Conservation (phyloP, 129 eudicot species). For the Escallonia herrerae region DNA sequence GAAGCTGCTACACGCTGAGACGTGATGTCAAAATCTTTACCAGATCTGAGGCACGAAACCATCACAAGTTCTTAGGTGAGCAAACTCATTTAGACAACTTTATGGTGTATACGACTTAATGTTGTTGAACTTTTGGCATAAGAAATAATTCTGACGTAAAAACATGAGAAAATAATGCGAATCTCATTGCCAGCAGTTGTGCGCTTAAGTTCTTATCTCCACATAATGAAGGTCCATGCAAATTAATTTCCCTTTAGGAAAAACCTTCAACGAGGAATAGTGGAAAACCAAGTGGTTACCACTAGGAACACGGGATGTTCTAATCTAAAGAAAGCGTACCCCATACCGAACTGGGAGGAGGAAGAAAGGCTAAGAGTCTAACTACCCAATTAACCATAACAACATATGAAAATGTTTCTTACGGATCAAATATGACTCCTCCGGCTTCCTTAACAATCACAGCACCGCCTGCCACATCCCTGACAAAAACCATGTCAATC, state of each 20-base stretch:
- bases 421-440: slow-evolving; percentile 92
- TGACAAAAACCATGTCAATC: slow-evolving; percentile 14
- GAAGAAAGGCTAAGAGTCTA: no score
- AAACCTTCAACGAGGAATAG: no score
- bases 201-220: neutral
- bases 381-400: no score
- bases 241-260: neutral
- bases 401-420: slow-evolving; percentile 22
- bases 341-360: no score
- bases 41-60: slow-evolving; percentile 54
- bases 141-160: neutral
- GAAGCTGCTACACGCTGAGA: slow-evolving; percentile 83
- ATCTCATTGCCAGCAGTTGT: neutral
- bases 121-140: neutral
- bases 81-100: neutral
- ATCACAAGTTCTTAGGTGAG: neutral
- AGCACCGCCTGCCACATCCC: slow-evolving; percentile 98
- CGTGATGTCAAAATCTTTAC: slow-evolving; percentile 75
- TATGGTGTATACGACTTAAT: neutral
- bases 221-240: neutral
- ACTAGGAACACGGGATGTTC: no score
- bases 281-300: no score
- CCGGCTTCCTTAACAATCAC: slow-evolving; percentile 95
- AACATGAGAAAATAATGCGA: neutral
- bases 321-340: no score